phyloP scores from a whole-genome alignment of 371 early-diverging fungal genomes.

The Funneliformis caledonium region DNA sequence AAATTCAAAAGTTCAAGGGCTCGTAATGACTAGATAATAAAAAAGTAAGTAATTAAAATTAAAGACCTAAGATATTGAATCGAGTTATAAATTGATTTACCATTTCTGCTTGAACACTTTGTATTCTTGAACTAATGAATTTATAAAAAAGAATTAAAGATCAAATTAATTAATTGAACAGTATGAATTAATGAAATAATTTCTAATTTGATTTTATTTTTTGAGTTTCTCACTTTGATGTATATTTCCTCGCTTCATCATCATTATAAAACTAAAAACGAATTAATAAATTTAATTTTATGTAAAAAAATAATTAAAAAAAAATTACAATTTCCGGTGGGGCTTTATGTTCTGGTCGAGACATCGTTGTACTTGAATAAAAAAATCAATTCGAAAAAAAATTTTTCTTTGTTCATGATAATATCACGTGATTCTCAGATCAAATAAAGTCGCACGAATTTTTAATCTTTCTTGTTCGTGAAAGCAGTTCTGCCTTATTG shows the following conservation, averaged over 20 bases:
- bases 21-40: conserved; percentile 61
- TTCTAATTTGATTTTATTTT: too few species aligned
- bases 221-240: conserved; percentile 73
- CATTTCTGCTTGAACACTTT: conserved; percentile 93
- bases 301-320: neutral
- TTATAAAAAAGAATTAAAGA: neutral
- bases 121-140: conserved; percentile 80
- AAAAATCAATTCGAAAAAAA: too few species aligned
- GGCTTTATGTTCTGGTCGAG: conserved; percentile 94
- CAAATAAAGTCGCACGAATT: too few species aligned
- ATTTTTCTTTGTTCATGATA: too few species aligned
- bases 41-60: neutral
- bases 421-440: too few species aligned
- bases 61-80: neutral
- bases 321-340: conserved; percentile 92
- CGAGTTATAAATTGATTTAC: neutral
- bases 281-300: conserved; percentile 42
- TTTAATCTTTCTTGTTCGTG: too few species aligned
- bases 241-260: conserved; percentile 93
- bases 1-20: conserved; percentile 91
- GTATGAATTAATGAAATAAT: neutral
- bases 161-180: neutral
- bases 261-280: conserved; percentile 79
- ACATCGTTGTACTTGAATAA: conserved; percentile 57
- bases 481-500: too few species aligned